Evolutionary conservation across 345 rosid species (phyloP).

Genomic region (Boechera divaricarpa): DNA sequence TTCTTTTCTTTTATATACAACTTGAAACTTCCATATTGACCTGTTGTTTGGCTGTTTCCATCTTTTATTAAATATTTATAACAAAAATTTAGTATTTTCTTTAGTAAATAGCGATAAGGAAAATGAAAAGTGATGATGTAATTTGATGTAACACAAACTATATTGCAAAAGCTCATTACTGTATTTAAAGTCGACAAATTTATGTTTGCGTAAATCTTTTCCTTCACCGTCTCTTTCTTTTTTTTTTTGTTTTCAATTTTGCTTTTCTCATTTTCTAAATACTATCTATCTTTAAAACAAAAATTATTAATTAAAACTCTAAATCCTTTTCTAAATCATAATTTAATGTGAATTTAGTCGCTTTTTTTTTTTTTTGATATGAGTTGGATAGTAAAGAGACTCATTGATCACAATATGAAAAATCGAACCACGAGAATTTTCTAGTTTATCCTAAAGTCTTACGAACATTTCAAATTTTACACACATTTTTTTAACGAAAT

Average conservation of each 20-base stretch:
- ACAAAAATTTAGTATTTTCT: neutral
- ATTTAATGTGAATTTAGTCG: too few relatives aligned
- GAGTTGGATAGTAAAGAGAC: neutral
- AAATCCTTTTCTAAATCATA: too few relatives aligned
- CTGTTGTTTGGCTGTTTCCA: slow-evolving; percentile 30
- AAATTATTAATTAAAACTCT: too few relatives aligned
- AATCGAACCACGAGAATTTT: too few relatives aligned
- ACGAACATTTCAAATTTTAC: too few relatives aligned
- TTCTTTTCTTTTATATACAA: slow-evolving; percentile 24
- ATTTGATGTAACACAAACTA: slow-evolving; percentile 30
- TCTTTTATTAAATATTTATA: neutral
- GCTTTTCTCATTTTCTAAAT: neutral
- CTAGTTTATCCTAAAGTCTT: too few relatives aligned
- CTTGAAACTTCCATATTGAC: slow-evolving; percentile 43
- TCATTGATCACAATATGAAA: neutral
- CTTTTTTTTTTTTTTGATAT: too few relatives aligned
- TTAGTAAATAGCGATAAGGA: slow-evolving; percentile 21
- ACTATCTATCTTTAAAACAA: neutral
- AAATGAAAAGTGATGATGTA: slow-evolving; percentile 36
- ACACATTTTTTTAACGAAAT: too few relatives aligned
- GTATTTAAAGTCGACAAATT: neutral
- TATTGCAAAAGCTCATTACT: slow-evolving; percentile 15
- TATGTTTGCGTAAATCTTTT: slow-evolving; percentile 7
- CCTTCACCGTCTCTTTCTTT: neutral
- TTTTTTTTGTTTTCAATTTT: neutral